Percentiles rank a stretch among this genome's conserved stretches.
Conservation (phyloP, 1,284 basidiomycete genomes). For the Rhodotorula sp. region DNA sequence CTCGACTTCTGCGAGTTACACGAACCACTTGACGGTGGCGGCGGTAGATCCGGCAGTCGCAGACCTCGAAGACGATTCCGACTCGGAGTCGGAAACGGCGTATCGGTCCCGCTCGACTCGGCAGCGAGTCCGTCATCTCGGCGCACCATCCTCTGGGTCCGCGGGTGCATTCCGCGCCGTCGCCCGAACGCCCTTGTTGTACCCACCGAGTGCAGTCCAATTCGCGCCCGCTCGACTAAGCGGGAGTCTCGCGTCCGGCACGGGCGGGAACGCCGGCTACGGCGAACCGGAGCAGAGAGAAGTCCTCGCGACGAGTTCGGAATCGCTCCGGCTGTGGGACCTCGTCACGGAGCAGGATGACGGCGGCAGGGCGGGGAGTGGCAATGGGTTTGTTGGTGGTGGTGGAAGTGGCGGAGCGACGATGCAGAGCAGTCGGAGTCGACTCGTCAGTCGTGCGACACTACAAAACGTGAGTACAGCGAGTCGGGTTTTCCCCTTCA, state of each 20-base stretch:
- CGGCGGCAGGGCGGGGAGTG: slow-evolving; percentile 50
- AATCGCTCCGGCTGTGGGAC: slow-evolving; percentile 85
- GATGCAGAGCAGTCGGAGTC: slow-evolving; percentile 55
- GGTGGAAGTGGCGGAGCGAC: slow-evolving; percentile 56
- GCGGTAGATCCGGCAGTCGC: slow-evolving; percentile 63
- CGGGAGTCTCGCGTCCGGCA: slow-evolving; percentile 59
- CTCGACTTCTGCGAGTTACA: slow-evolving; percentile 56
- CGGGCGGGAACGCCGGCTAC: slow-evolving; percentile 47
- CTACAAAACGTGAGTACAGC: slow-evolving; percentile 70
- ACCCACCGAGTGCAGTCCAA: slow-evolving; percentile 75
- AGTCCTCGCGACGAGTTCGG: slow-evolving; percentile 83
- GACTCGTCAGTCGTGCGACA: slow-evolving; percentile 49
- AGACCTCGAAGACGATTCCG: slow-evolving; percentile 75
- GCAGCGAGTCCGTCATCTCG: slow-evolving; percentile 10
- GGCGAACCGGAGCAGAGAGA: slow-evolving; percentile 56
- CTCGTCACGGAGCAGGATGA: slow-evolving; percentile 60
- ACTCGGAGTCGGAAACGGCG: slow-evolving; percentile 52
- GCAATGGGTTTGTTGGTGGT: slow-evolving; percentile 23
- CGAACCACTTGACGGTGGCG: slow-evolving; percentile 75
- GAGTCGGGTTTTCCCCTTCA: too few species aligned
- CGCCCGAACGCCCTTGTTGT: slow-evolving; percentile 74
- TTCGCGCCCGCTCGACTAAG: slow-evolving; percentile 72
- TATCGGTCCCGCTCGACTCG: slow-evolving; percentile 16
- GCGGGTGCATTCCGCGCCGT: slow-evolving; percentile 63
- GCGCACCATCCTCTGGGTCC: slow-evolving; percentile 52